Conservation (phyloP, 73 alveolate genomes). For the Stentor coeruleus region DNA sequence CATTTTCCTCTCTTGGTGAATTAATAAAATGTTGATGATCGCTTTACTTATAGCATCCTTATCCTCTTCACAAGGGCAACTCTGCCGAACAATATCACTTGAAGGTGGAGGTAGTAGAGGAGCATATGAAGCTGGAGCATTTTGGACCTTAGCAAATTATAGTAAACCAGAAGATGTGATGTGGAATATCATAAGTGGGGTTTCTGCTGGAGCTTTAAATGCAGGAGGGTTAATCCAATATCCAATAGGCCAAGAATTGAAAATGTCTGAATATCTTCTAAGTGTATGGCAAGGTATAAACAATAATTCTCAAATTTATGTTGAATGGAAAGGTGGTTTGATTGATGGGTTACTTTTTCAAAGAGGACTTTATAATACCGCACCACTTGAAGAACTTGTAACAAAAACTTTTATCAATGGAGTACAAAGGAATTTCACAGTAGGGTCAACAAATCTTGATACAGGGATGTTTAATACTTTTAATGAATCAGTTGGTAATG, state of each 20-base stretch:
- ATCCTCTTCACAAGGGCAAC: no score
- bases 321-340: conserved; percentile 44
- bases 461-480: neutral
- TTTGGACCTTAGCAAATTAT: conserved; percentile 28
- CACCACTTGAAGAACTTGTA: conserved; percentile 32
- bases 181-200: conserved; percentile 58
- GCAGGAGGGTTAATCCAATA: conserved; percentile 35
- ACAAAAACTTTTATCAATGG: neutral
- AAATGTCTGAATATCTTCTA: conserved; percentile 28
- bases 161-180: conserved; percentile 16
- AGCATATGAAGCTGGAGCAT: conserved; percentile 56
- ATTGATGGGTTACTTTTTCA: conserved; percentile 39
- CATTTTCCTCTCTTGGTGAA: no score
- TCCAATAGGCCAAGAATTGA: conserved; percentile 30
- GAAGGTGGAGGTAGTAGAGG: conserved; percentile 56
- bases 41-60: no score
- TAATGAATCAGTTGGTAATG: conserved; percentile 6
- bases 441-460: neutral
- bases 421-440: neutral
- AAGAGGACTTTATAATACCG: conserved; percentile 48
- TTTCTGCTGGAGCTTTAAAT: conserved; percentile 59
- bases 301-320: conserved; percentile 25
- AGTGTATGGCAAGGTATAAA: conserved; percentile 7
- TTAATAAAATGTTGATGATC: no score
- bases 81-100: no score